These are phyloP conservation scores for Penicillium riverlandense DNA, from an alignment of 495 filamentous ascomycete genomes.

Conservation along the genomic window DNA sequence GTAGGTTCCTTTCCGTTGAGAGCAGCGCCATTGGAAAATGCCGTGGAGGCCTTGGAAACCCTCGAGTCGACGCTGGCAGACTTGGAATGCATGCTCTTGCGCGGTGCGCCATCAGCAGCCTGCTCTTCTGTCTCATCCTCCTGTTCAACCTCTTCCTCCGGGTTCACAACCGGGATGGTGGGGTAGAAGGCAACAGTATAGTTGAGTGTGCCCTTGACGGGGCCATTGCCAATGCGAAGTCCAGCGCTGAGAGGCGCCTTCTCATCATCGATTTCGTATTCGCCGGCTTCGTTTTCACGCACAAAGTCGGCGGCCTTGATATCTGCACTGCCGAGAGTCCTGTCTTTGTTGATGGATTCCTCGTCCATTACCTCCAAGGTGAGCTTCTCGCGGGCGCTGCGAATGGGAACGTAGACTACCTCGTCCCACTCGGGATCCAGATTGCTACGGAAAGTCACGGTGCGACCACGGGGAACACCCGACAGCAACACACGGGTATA, in stretches of 20 bases:
- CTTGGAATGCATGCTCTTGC: slow-evolving; percentile 32
- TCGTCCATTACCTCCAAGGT: slow-evolving; percentile 94
- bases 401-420: slow-evolving; percentile 87
- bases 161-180: slow-evolving; percentile 77
- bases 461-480: slow-evolving; percentile 80
- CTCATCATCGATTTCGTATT: slow-evolving; percentile 73
- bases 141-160: slow-evolving; percentile 77
- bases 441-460: slow-evolving; percentile 94
- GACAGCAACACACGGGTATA: slow-evolving; percentile 85
- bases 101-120: slow-evolving; percentile 25
- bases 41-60: slow-evolving; percentile 17
- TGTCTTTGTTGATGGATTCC: slow-evolving; percentile 81
- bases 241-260: slow-evolving; percentile 55
- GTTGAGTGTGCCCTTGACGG: slow-evolving; percentile 70
- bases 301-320: slow-evolving; percentile 74
- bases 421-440: slow-evolving; percentile 96
- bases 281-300: slow-evolving; percentile 65
- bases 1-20: slow-evolving; percentile 19
- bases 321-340: slow-evolving; percentile 73
- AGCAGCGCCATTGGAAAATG: slow-evolving; percentile 12
- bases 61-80: slow-evolving; percentile 26
- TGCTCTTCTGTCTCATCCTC: slow-evolving; percentile 41
- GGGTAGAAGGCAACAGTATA: slow-evolving; percentile 91
- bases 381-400: slow-evolving; percentile 76
- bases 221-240: slow-evolving; percentile 59